phyloP scores from a whole-genome alignment of 495 filamentous ascomycete species.

The Penicillium paradoxum region DNA sequence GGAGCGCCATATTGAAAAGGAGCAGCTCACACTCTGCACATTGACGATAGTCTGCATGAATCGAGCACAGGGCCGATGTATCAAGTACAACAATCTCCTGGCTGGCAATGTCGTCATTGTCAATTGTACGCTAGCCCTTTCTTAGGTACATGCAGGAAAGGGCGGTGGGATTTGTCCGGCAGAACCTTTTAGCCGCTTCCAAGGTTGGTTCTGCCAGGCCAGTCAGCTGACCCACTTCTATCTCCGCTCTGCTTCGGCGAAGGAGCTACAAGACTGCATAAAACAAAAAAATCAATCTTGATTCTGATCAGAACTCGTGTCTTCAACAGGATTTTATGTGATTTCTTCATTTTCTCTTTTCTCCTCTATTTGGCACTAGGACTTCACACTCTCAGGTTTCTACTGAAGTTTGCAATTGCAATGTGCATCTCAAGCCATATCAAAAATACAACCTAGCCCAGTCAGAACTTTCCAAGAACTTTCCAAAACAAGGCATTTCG shows the following conservation, averaged over 20 bases:
- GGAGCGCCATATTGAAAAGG: constrained; percentile 53
- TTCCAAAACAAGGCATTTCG: too few species aligned
- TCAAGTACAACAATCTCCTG: background rate
- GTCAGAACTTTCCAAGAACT: constrained; percentile 13
- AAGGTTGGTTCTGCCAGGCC: constrained; percentile 1
- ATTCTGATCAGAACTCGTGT: too few species aligned
- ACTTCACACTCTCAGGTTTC: background rate
- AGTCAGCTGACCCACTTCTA: background rate
- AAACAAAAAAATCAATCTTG: constrained; percentile 2
- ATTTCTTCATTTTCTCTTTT: too few species aligned
- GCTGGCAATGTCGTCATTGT: constrained; percentile 11
- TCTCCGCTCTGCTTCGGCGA: background rate
- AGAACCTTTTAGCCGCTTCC: background rate
- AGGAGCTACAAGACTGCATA: constrained; percentile 5
- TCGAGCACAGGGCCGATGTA: too few species aligned
- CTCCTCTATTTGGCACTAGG: too few species aligned
- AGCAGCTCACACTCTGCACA: background rate
- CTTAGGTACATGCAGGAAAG: background rate
- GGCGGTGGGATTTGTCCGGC: background rate
- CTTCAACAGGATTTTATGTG: too few species aligned
- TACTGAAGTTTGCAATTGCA: background rate
- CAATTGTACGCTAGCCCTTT: background rate
- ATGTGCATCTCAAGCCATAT: constrained; percentile 11
- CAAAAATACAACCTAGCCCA: constrained; percentile 15
- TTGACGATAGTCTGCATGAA: background rate